Evolutionary conservation across 768 basidiomycete species (phyloP), one percentile per base, ranked within the genome.

Genomic region (Suillus subalutaceus): DNA sequence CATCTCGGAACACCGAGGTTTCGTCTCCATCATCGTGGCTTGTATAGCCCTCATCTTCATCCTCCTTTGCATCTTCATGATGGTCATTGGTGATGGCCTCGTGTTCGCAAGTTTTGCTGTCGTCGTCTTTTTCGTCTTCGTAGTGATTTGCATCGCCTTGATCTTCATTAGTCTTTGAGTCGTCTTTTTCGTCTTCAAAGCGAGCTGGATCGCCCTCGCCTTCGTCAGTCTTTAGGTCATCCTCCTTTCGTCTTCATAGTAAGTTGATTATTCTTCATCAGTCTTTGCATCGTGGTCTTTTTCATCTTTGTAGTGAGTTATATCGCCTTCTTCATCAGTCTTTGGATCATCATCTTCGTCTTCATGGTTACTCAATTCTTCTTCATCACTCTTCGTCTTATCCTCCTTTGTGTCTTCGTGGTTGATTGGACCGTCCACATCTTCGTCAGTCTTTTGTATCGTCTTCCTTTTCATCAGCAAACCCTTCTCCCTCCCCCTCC

Each of bases 11-110:
- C 6, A 12, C 32, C 2, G 48, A 50, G 10, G 18, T 32, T 35
- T 55, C 16, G 18, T 35, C 18, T 35, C 12, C 32, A 35, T 20
- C 10, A 35, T 12, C 12, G 55, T 32, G 30, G 52, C 32, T 56
- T 56, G 32, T 56, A 56, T 56, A 56, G 10, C 32, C 55, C 55
- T 56, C 35, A 6, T 56, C 55, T 35, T 56, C 55, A 20, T 35
- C 20, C 18, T 32, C 32, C 32, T 32, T 32, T 35, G 10, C 9
- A 10, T 55, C 53, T 35, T 55, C 53, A 10, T 35, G 16, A 4
- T 16, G 52, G 37, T 37, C 37, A 32, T 16, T 53, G 2, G 52
- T 8, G 9, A 10, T 16, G 4, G 4, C 30, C 16, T 53, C 15
- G 9, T 35, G 9, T 35, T 55, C 53, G 9, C 35, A 32, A 53